phyloP scores from a whole-genome alignment of 805 yeast genomes.

The Naumovozyma baii region DNA sequence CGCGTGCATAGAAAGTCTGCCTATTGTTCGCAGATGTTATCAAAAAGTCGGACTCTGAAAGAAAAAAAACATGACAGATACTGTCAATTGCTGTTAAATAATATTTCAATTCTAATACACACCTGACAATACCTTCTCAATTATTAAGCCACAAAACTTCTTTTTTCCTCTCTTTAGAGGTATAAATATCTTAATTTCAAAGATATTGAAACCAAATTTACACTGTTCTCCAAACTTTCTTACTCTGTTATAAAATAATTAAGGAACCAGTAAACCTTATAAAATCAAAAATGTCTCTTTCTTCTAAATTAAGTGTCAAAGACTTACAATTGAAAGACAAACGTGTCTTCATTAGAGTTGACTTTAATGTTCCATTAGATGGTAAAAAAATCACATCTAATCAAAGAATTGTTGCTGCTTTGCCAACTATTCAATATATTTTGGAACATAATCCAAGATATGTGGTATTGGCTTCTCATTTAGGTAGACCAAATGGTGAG shows the following conservation, averaged over 20 bases:
- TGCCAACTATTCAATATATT: slow-evolving; percentile 96
- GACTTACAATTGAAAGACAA: slow-evolving; percentile 81
- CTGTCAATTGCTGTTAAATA: too few species aligned
- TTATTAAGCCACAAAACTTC: too few species aligned
- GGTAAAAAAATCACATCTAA: slow-evolving; percentile 96
- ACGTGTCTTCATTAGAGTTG: slow-evolving; percentile 98
- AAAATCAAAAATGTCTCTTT: slow-evolving; percentile 63
- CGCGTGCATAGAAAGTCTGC: too few species aligned
- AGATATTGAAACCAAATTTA: too few species aligned
- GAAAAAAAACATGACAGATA: too few species aligned
- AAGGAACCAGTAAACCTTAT: not conserved
- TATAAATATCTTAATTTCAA: too few species aligned
- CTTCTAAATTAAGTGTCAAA: slow-evolving; percentile 85
- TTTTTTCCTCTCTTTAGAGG: too few species aligned
- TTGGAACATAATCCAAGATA: slow-evolving; percentile 85
- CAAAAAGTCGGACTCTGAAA: too few species aligned
- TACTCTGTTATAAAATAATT: too few species aligned
- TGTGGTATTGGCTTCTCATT: slow-evolving; percentile 88
- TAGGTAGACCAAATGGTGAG: slow-evolving; percentile 99
- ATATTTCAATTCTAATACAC: too few species aligned
- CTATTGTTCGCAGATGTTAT: too few species aligned
- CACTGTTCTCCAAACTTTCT: not conserved
- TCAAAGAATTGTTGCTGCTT: slow-evolving; percentile 98
- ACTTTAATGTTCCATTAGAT: slow-evolving; percentile 90
- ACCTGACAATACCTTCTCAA: too few species aligned